A percentile compares a stretch with the other conserved stretches of the same genome.
phyloP scores from a whole-genome alignment of 176 grass and related monocot species.

The Melocanna baccifera region DNA sequence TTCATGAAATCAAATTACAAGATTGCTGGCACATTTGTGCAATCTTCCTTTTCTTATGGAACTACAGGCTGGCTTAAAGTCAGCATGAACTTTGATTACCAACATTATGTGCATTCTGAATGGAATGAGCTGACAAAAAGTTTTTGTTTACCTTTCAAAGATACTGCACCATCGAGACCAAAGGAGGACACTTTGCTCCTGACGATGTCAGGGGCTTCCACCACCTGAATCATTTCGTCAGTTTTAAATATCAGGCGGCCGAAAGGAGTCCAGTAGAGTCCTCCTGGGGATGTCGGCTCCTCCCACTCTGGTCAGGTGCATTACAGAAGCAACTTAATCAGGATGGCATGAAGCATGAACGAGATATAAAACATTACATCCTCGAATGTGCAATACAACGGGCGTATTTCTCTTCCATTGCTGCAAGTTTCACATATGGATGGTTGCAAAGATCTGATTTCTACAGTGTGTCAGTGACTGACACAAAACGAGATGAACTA shows the following conservation, averaged over 20 bases:
- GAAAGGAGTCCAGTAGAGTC: slow-evolving; percentile 59
- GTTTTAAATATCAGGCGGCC: slow-evolving; percentile 86
- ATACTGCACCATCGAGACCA: slow-evolving; percentile 68
- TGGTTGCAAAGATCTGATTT: not conserved
- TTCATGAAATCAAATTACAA: not conserved
- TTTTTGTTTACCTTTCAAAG: slow-evolving; percentile 58
- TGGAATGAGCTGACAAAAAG: not conserved
- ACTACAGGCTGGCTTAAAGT: not conserved
- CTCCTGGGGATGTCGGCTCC: slow-evolving; percentile 81
- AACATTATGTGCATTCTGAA: not conserved
- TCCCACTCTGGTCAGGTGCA: slow-evolving; percentile 62
- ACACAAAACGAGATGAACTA: not conserved
- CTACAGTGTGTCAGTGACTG: not conserved
- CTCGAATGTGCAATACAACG: not conserved
- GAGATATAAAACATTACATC: not conserved
- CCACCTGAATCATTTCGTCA: slow-evolving; percentile 78
- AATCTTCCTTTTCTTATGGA: not conserved
- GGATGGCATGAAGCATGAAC: not conserved
- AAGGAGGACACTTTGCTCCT: slow-evolving; percentile 74
- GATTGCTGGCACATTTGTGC: not conserved
- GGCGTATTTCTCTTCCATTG: not conserved
- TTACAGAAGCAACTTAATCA: not conserved
- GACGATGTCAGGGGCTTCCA: slow-evolving; percentile 72
- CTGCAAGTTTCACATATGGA: not conserved
- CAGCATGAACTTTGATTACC: not conserved